Conservation (phyloP, 768 basidiomycete genomes). For the Boletus tylopilopsis region DNA sequence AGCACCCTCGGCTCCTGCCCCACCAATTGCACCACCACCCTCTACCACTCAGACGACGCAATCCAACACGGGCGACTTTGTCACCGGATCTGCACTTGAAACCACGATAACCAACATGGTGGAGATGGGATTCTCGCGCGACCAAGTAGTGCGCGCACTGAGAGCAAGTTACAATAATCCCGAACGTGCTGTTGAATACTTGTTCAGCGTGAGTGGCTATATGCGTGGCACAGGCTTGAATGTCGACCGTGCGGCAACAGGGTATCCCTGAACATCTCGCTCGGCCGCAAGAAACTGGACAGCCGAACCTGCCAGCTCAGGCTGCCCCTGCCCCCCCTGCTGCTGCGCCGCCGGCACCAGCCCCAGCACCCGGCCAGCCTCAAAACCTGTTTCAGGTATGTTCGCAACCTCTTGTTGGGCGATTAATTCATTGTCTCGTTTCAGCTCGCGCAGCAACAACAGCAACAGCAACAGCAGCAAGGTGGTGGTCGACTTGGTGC, state of each 20-base stretch:
- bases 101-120: constrained; percentile 76
- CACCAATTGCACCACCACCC: constrained; percentile 31
- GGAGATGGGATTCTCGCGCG: constrained; percentile 92
- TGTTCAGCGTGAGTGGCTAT: constrained; percentile 70
- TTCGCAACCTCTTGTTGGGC: neutral
- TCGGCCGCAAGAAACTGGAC: neutral
- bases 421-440: neutral
- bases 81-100: constrained; percentile 76
- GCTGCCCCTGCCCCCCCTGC: constrained; percentile 33
- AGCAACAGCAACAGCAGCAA: constrained; percentile 34
- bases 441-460: constrained; percentile 70
- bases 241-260: constrained; percentile 37
- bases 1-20: constrained; percentile 32
- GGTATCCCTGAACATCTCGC: constrained; percentile 60
- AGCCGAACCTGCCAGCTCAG: constrained; percentile 43
- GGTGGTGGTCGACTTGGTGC: constrained; percentile 23
- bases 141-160: constrained; percentile 80
- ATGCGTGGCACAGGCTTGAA: neutral
- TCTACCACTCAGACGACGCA: constrained; percentile 24
- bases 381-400: constrained; percentile 87
- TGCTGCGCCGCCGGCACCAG: constrained; percentile 21
- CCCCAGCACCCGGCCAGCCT: constrained; percentile 40
- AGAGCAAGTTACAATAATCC: constrained; percentile 97
- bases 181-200: constrained; percentile 96
- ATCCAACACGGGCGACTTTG: constrained; percentile 53